Conservation (phyloP, 805 yeast species). For the Suhomyces sp. region DNA sequence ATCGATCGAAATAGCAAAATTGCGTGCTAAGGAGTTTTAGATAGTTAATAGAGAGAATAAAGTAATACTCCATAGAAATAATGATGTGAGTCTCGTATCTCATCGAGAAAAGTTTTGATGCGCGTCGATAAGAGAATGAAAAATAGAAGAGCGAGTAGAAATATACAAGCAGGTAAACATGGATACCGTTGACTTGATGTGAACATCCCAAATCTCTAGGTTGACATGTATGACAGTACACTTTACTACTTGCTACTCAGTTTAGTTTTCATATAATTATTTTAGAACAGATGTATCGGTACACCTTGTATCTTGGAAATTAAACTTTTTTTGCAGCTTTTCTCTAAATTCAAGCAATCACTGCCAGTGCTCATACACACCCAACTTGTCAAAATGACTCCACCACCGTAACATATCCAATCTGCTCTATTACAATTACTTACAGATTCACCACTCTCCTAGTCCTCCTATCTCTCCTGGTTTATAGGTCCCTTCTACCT, state of each 20-base stretch:
- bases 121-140: background rate
- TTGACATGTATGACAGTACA: no score
- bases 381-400: background rate
- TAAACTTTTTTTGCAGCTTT: background rate
- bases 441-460: background rate
- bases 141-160: background rate
- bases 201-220: no score
- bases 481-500: background rate
- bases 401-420: no score
- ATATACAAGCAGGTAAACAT: background rate
- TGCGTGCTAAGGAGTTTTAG: slow-evolving; percentile 40
- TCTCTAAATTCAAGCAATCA: background rate
- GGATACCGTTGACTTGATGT: no score
- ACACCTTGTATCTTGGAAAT: no score
- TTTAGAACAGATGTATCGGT: no score
- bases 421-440: background rate
- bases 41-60: background rate
- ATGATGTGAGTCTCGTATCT: no score
- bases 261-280: no score
- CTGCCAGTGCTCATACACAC: no score
- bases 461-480: background rate
- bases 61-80: background rate
- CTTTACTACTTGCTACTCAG: no score
- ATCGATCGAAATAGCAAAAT: slow-evolving; percentile 47
- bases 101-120: background rate